phyloP scores from a whole-genome alignment of 169 alveolate species.

The Cryptosporidium canis region DNA sequence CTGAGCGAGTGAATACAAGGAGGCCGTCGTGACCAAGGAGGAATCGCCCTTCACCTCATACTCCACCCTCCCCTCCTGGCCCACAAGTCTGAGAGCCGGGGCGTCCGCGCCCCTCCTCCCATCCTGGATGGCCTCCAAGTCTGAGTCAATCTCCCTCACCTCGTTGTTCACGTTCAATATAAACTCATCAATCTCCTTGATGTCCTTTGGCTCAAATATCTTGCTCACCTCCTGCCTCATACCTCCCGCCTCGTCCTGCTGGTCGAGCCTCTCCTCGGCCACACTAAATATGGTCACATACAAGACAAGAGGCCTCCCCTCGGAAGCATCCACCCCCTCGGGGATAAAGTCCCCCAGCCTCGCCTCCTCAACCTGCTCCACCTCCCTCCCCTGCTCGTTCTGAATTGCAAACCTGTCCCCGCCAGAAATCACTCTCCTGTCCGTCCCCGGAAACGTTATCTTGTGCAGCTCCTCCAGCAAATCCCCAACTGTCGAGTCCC shows the following conservation, averaged over 20 bases:
- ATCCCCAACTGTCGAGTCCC: not conserved
- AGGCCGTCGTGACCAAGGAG: slow-evolving; percentile 12
- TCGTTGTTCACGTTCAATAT: not conserved
- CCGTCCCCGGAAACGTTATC: not conserved
- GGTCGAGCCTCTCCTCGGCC: not conserved
- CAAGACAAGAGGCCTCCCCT: slow-evolving; percentile 17
- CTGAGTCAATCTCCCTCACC: not conserved
- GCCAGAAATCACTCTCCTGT: not conserved
- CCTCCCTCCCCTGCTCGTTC: slow-evolving; percentile 11
- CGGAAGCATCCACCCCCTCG: not conserved
- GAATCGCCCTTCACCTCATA: slow-evolving; percentile 6
- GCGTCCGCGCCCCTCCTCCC: not conserved
- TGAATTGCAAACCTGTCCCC: not conserved
- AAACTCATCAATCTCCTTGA: not conserved
- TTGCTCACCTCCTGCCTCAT: slow-evolving; percentile 3
- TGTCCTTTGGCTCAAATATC: slow-evolving; percentile 1
- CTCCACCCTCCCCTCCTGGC: not conserved
- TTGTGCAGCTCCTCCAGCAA: not conserved
- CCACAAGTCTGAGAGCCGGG: not conserved
- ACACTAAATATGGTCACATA: not conserved
- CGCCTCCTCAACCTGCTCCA: not conserved
- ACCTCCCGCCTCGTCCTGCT: not conserved
- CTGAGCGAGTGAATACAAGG: slow-evolving; percentile 57
- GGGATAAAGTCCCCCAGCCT: not conserved
- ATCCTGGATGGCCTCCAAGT: not conserved